Evolutionary conservation across 2,329 filamentous ascomycete genomes (phyloP).

Genomic region (Fusarium pilosicola): DNA sequence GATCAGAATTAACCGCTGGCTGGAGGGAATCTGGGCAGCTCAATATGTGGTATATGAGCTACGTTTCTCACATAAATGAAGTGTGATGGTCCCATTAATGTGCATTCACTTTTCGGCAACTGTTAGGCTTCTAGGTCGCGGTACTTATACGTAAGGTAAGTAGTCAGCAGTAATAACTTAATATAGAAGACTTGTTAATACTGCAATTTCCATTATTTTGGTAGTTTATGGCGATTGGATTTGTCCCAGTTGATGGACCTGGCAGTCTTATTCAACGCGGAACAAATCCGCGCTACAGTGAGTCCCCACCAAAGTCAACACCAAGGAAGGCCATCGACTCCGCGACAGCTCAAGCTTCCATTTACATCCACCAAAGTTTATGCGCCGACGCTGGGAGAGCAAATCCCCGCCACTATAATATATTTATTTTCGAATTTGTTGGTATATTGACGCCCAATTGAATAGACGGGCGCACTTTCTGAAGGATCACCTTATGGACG

Average conservation of each 20-base stretch:
- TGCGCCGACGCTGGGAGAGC: constrained; percentile 14
- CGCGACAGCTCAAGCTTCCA: constrained; percentile 27
- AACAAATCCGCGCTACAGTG: constrained; percentile 22
- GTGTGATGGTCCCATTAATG: not conserved
- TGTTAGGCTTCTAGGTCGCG: too few relatives aligned
- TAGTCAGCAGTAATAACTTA: not conserved
- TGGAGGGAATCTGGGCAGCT: not conserved
- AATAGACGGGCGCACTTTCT: not conserved
- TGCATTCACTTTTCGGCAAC: not conserved
- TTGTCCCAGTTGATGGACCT: not conserved
- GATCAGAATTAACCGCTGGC: not conserved
- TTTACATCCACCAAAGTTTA: constrained; percentile 8
- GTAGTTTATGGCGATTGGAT: not conserved
- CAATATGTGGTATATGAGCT: not conserved
- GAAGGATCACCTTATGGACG: constrained; percentile 10
- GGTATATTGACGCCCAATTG: not conserved
- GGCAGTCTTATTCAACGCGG: not conserved
- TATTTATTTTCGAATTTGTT: not conserved
- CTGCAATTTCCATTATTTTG: not conserved
- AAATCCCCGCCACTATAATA: not conserved
- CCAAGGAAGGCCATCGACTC: not conserved
- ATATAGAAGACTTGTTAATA: not conserved
- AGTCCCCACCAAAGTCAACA: constrained; percentile 28
- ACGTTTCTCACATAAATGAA: not conserved
- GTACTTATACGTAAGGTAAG: not conserved